Conservation (phyloP, 352 stramenopile species). For the Thalassiosira mediterranea region DNA sequence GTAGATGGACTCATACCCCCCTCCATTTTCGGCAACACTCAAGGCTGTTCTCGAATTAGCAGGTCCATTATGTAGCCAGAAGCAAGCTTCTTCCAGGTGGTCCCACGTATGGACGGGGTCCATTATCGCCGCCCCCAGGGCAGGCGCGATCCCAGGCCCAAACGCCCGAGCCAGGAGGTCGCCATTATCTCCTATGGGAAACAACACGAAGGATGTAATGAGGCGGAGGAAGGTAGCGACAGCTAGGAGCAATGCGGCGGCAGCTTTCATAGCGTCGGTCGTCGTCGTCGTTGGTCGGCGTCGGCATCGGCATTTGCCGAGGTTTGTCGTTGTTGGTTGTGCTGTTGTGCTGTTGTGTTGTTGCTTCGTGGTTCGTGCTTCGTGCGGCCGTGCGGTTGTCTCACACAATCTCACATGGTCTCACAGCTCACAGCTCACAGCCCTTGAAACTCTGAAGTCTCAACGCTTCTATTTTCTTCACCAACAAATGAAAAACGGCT, state of each 20-base stretch:
- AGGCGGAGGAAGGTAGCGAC: slow-evolving; percentile 22
- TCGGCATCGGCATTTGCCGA: not conserved
- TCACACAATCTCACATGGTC: no score
- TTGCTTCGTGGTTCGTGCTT: no score
- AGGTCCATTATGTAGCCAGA: slow-evolving; percentile 24
- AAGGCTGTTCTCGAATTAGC: no score
- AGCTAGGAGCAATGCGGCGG: not conserved
- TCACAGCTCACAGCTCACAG: not conserved
- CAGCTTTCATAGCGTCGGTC: slow-evolving; percentile 8
- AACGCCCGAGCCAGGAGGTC: slow-evolving; percentile 15
- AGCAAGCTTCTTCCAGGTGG: slow-evolving; percentile 42
- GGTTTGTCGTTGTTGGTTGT: no score
- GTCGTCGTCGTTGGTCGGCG: not conserved
- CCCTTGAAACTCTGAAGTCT: no score
- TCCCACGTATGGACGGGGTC: slow-evolving; percentile 44
- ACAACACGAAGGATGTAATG: slow-evolving; percentile 10
- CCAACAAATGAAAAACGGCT: no score
- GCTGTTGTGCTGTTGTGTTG: no score
- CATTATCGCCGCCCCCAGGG: slow-evolving; percentile 30
- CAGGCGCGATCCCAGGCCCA: slow-evolving; percentile 10
- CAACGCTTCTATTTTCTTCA: no score
- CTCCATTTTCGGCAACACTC: not conserved
- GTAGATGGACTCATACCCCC: slow-evolving; percentile 25
- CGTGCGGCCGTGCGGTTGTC: no score
- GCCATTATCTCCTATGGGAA: no score